A percentile compares a stretch with the other conserved stretches of the same genome.
Conservation (phyloP, 768 basidiomycete species). For the Calocybe gangraenosa region DNA sequence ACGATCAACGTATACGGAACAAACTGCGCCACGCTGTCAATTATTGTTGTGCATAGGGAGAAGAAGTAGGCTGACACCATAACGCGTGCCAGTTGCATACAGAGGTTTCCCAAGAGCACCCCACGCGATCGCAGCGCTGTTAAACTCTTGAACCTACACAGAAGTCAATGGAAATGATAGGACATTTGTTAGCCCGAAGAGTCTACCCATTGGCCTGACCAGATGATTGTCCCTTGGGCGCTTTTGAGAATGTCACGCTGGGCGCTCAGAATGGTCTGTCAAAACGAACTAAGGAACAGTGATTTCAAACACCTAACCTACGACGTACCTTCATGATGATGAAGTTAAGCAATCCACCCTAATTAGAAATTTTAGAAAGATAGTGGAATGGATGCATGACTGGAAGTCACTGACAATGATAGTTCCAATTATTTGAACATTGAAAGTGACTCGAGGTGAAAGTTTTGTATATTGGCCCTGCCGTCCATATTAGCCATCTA, state of each 20-base stretch:
- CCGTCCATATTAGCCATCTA: too few relatives aligned
- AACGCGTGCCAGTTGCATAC: slow-evolving; percentile 38
- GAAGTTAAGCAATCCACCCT: slow-evolving; percentile 46
- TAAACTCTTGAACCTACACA: slow-evolving; percentile 47
- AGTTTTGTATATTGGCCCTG: slow-evolving; percentile 46
- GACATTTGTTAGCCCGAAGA: not conserved
- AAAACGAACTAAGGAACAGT: too few relatives aligned
- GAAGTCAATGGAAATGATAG: slow-evolving; percentile 35
- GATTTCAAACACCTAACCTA: too few relatives aligned
- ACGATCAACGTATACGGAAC: slow-evolving; percentile 40
- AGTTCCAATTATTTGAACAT: slow-evolving; percentile 48
- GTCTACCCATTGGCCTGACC: slow-evolving; percentile 47
- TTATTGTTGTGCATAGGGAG: slow-evolving; percentile 4
- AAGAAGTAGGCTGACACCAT: slow-evolving; percentile 29
- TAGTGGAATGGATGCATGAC: not conserved
- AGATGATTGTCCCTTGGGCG: slow-evolving; percentile 48
- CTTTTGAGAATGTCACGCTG: slow-evolving; percentile 37
- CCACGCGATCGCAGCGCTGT: too few relatives aligned
- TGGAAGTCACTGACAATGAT: slow-evolving; percentile 32
- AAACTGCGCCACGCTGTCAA: slow-evolving; percentile 24
- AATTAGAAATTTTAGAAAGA: not conserved
- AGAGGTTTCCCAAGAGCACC: slow-evolving; percentile 47
- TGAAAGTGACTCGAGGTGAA: slow-evolving; percentile 53
- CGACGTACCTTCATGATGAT: slow-evolving; percentile 46
- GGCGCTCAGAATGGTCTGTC: slow-evolving; percentile 21